phyloP scores from a whole-genome alignment of 2,329 filamentous ascomycete species.

The Diaporthe caulivora region DNA sequence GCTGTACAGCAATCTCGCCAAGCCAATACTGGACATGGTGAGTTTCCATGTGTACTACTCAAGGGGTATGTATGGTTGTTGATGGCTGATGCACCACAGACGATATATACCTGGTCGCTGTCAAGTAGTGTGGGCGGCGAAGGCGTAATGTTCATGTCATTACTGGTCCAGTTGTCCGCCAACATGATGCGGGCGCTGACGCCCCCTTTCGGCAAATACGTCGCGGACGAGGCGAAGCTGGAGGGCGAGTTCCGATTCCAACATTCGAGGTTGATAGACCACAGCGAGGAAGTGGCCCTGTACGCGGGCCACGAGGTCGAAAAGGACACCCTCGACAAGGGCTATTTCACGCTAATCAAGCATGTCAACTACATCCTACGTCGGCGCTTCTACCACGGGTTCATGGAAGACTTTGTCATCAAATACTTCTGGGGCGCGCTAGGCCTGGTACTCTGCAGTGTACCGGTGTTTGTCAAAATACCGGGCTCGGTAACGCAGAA shows the following conservation, averaged over 20 bases:
- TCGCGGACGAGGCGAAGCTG: slow-evolving; percentile 92
- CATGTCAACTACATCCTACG: slow-evolving; percentile 97
- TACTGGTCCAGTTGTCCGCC: slow-evolving; percentile 93
- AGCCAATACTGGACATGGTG: slow-evolving; percentile 93
- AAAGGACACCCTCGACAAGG: slow-evolving; percentile 96
- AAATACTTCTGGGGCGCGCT: slow-evolving; percentile 99
- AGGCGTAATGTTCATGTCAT: slow-evolving; percentile 93
- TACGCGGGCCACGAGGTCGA: slow-evolving; percentile 94
- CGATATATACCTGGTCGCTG: slow-evolving; percentile 93
- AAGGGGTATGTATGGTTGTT: not conserved
- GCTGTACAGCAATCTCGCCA: slow-evolving; percentile 95
- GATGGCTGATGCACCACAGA: slow-evolving; percentile 55
- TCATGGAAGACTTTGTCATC: slow-evolving; percentile 99
- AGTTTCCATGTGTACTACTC: slow-evolving; percentile 37
- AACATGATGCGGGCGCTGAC: slow-evolving; percentile 94
- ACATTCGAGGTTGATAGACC: slow-evolving; percentile 94
- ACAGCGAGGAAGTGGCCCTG: slow-evolving; percentile 93
- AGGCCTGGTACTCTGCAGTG: slow-evolving; percentile 90
- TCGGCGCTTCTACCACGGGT: slow-evolving; percentile 93
- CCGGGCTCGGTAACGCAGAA: slow-evolving; percentile 74
- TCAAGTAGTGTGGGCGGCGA: slow-evolving; percentile 97
- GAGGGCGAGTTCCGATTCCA: slow-evolving; percentile 98
- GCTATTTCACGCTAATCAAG: slow-evolving; percentile 98
- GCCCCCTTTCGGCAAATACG: slow-evolving; percentile 96
- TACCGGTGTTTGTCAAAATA: slow-evolving; percentile 95